phyloP scores from a whole-genome alignment of 2,329 filamentous ascomycete genomes.

The Beauveria sp. region DNA sequence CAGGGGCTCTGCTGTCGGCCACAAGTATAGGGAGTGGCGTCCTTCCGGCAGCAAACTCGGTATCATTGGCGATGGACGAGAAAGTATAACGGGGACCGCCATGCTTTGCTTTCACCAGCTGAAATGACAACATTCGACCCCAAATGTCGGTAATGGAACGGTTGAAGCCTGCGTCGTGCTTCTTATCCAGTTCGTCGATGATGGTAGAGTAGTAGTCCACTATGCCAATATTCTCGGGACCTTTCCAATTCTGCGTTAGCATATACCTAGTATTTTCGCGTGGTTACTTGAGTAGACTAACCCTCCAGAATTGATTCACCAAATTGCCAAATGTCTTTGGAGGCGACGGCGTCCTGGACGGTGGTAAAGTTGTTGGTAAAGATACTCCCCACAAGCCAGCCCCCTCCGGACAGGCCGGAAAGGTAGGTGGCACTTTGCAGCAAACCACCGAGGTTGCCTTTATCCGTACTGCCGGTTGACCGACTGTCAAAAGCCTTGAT shows the following conservation, averaged over 20 bases:
- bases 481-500: slow-evolving; percentile 72
- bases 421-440: slow-evolving; percentile 77
- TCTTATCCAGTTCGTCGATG: slow-evolving; percentile 26
- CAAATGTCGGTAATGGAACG: slow-evolving; percentile 82
- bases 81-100: slow-evolving; percentile 75
- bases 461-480: slow-evolving; percentile 37
- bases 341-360: slow-evolving; percentile 30
- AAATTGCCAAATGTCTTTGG: slow-evolving; percentile 32
- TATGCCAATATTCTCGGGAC: slow-evolving; percentile 29
- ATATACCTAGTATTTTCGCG: background rate
- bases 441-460: slow-evolving; percentile 69
- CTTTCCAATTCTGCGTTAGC: slow-evolving; percentile 10
- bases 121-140: slow-evolving; percentile 78
- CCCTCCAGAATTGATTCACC: slow-evolving; percentile 34
- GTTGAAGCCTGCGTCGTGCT: slow-evolving; percentile 34
- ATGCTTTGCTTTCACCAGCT: slow-evolving; percentile 67
- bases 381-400: slow-evolving; percentile 78
- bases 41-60: slow-evolving; percentile 33
- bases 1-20: slow-evolving; percentile 39
- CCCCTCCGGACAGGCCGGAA: slow-evolving; percentile 71
- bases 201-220: slow-evolving; percentile 32
- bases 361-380: slow-evolving; percentile 79
- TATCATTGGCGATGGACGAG: slow-evolving; percentile 54
- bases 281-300: slow-evolving; percentile 3
- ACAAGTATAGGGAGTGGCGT: slow-evolving; percentile 43